Percentiles rank a stretch among this genome's conserved stretches.
Evolutionary conservation across 495 filamentous ascomycete species (phyloP).

Genomic region (Staphylotrichum longicolle): DNA sequence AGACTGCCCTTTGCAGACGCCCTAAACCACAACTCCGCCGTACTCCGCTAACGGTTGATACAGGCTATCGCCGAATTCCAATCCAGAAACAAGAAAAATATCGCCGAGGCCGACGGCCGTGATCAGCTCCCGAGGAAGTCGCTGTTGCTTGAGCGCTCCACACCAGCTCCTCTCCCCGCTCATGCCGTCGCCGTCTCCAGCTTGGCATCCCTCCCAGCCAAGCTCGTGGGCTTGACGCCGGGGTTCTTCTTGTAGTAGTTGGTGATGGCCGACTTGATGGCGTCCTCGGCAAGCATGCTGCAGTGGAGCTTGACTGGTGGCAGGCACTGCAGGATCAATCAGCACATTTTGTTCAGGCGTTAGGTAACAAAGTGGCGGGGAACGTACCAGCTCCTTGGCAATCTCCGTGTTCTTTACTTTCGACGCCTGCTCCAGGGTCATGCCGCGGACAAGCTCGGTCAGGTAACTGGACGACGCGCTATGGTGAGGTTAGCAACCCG

Average conservation of each 20-base stretch:
- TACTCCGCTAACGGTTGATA: conserved; percentile 19
- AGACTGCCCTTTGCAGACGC: neutral
- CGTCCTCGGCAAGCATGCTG: conserved; percentile 97
- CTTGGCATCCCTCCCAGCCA: conserved; percentile 60
- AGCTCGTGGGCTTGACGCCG: conserved; percentile 65
- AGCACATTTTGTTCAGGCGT: neutral
- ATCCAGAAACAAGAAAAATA: neutral
- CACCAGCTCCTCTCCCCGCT: neutral
- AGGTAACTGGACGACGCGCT: conserved; percentile 67
- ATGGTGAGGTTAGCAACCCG: conserved; percentile 16
- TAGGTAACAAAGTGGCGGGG: too few relatives aligned
- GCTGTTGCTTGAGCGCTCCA: neutral
- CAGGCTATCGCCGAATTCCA: conserved; percentile 6
- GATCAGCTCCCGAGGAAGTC: neutral
- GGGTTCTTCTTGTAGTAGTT: conserved; percentile 98
- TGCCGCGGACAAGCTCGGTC: conserved; percentile 88
- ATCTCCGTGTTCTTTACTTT: conserved; percentile 96
- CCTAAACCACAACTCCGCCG: conserved; percentile 20
- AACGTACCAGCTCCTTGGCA: conserved; percentile 73
- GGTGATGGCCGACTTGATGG: conserved; percentile 97
- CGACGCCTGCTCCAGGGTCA: conserved; percentile 91
- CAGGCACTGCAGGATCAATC: conserved; percentile 51
- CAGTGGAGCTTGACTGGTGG: conserved; percentile 98
- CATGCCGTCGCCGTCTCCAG: conserved; percentile 29
- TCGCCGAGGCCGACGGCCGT: neutral